phyloP scores from a whole-genome alignment of 2,329 filamentous ascomycete species.

The Colletotrichum endophyticum region DNA sequence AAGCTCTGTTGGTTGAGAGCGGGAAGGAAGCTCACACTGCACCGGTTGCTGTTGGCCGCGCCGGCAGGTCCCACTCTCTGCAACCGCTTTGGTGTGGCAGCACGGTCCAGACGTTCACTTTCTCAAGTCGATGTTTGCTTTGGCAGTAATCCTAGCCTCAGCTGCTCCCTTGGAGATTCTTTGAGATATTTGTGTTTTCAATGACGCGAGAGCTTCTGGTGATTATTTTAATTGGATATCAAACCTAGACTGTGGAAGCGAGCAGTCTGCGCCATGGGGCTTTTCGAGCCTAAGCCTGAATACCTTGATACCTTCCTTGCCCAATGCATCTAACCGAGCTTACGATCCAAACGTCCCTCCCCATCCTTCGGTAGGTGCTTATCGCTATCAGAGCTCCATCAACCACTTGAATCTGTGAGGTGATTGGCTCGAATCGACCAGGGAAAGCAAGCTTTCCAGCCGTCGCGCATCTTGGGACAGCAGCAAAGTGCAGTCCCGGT shows the following conservation, averaged over 20 bases:
- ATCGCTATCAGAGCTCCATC: constrained; percentile 13
- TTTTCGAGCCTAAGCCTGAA: background rate
- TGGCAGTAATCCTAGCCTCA: background rate
- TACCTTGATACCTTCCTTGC: background rate
- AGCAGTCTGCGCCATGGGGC: background rate
- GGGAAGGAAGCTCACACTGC: background rate
- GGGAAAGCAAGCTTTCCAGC: constrained; percentile 14
- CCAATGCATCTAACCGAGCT: constrained; percentile 1
- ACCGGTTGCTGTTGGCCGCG: background rate
- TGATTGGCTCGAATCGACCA: constrained; percentile 7
- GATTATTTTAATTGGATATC: background rate
- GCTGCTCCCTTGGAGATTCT: background rate
- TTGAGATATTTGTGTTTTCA: background rate
- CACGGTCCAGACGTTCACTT: constrained; percentile 27
- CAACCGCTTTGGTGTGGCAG: constrained; percentile 1
- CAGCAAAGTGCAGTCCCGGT: background rate
- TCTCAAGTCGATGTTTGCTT: background rate
- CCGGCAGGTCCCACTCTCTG: constrained; percentile 6
- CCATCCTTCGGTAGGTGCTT: background rate
- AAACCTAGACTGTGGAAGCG: background rate
- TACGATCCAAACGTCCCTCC: background rate
- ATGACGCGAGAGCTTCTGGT: background rate
- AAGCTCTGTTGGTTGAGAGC: constrained; percentile 18
- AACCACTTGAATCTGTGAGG: no score
- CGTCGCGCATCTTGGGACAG: background rate